phyloP scores from a whole-genome alignment of 129 eudicot genomes.

The Daucus carota region DNA sequence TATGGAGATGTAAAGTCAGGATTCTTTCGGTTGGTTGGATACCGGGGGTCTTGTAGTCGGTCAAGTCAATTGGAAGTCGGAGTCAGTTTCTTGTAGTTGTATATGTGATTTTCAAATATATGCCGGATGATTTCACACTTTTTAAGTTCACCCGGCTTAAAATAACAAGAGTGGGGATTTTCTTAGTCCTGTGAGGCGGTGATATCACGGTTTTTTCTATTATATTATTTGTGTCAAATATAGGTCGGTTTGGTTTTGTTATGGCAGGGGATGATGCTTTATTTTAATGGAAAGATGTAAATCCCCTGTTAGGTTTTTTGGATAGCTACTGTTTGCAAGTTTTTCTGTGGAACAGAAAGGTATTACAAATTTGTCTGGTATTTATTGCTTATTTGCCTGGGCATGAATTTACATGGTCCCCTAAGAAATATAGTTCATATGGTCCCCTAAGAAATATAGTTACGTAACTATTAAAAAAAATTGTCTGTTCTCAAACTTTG shows the following conservation, averaged over 20 bases:
- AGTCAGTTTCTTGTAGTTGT: constrained; percentile 4
- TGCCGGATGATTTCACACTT: constrained; percentile 3
- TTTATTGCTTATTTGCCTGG: not conserved
- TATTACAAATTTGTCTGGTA: not conserved
- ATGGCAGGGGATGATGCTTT: not conserved
- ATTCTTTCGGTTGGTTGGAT: not conserved
- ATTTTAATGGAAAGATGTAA: not conserved
- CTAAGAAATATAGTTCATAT: not conserved
- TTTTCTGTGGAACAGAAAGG: not conserved
- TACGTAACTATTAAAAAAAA: too few relatives aligned
- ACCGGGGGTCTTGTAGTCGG: not conserved
- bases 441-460: not conserved
- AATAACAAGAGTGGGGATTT: not conserved
- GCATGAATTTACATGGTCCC: not conserved
- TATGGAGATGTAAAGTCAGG: not conserved
- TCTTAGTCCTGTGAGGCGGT: constrained; percentile 5
- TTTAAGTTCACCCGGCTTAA: constrained; percentile 5
- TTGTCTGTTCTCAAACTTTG: too few relatives aligned
- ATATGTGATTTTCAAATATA: not conserved
- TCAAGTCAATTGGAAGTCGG: not conserved
- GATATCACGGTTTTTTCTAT: not conserved
- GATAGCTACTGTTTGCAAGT: not conserved
- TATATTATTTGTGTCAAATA: not conserved
- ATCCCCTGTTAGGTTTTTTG: not conserved
- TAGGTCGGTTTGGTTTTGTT: not conserved